These are phyloP conservation scores for Cantharellus anzutake DNA, from an alignment of 768 basidiomycete species.

Conservation along the genomic window DNA sequence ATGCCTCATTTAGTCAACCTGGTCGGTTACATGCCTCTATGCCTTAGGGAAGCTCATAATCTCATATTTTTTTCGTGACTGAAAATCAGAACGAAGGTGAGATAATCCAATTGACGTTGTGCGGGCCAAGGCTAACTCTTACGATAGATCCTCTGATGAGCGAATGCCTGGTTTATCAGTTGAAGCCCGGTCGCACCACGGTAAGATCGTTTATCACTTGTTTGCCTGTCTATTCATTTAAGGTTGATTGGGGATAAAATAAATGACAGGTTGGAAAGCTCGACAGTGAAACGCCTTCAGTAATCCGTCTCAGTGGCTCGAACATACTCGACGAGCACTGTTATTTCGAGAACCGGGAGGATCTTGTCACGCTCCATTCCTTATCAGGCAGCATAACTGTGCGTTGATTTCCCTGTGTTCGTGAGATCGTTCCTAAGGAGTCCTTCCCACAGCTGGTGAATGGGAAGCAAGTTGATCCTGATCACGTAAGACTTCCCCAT, in stretches of 20 bases:
- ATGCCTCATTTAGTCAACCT: slow-evolving; percentile 89
- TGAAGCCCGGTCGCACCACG: slow-evolving; percentile 68
- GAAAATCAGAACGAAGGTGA: slow-evolving; percentile 46
- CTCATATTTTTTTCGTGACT: neutral
- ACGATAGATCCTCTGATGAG: slow-evolving; percentile 80
- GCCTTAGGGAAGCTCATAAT: neutral
- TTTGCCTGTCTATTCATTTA: neutral
- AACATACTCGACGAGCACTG: slow-evolving; percentile 90
- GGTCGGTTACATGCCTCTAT: slow-evolving; percentile 29
- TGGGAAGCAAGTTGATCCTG: slow-evolving; percentile 66
- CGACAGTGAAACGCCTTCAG: slow-evolving; percentile 61
- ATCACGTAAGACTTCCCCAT: slow-evolving; percentile 33
- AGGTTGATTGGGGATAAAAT: neutral
- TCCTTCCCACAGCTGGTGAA: slow-evolving; percentile 57
- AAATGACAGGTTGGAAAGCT: slow-evolving; percentile 59
- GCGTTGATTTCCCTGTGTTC: slow-evolving; percentile 16
- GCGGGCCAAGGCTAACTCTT: slow-evolving; percentile 1
- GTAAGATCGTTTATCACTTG: slow-evolving; percentile 21
- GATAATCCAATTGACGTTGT: slow-evolving; percentile 5
- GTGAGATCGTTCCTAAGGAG: slow-evolving; percentile 6
- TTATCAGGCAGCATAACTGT: slow-evolving; percentile 72
- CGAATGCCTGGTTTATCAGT: slow-evolving; percentile 83
- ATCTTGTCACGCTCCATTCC: slow-evolving; percentile 65
- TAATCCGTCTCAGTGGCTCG: slow-evolving; percentile 83
- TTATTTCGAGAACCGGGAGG: slow-evolving; percentile 69